These are phyloP conservation scores for Bolboschoenus planiculmis DNA, from an alignment of 176 grass and related monocot species.

Conservation along the genomic window DNA sequence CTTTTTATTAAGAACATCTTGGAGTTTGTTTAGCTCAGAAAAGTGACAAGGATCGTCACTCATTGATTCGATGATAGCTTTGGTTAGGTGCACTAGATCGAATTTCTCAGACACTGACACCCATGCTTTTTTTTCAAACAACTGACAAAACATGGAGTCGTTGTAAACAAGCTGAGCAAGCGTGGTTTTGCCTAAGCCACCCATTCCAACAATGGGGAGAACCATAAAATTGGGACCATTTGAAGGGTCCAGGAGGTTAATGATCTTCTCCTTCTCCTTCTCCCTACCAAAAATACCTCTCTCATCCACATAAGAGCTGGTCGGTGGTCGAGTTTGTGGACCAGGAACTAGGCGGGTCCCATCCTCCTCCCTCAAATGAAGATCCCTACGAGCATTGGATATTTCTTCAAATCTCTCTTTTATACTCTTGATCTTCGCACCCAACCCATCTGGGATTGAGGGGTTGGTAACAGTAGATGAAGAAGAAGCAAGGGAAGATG, in stretches of 20 bases:
- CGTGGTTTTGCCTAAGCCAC: conserved; percentile 22
- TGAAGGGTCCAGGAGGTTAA: background rate
- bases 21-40: background rate
- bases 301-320: conserved; percentile 6
- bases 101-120: conserved; percentile 23
- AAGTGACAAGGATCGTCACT: background rate
- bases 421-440: background rate
- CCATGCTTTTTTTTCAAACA: conserved; percentile 29
- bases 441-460: background rate
- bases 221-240: background rate
- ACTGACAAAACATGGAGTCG: background rate
- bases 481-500: background rate
- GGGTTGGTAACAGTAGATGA: background rate
- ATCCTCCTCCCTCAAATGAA: conserved; percentile 12
- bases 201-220: conserved; percentile 19
- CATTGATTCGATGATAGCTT: background rate
- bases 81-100: background rate
- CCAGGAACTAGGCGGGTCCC: background rate
- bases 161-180: conserved; percentile 22
- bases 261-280: background rate
- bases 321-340: background rate
- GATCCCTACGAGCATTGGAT: background rate
- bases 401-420: conserved; percentile 2
- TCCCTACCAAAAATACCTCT: conserved; percentile 2
- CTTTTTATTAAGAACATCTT: background rate